Evolutionary conservation across 2,329 filamentous ascomycete species (phyloP), one percentile per base, ranked within the genome.

Genomic region (Colletotrichum sp.): DNA sequence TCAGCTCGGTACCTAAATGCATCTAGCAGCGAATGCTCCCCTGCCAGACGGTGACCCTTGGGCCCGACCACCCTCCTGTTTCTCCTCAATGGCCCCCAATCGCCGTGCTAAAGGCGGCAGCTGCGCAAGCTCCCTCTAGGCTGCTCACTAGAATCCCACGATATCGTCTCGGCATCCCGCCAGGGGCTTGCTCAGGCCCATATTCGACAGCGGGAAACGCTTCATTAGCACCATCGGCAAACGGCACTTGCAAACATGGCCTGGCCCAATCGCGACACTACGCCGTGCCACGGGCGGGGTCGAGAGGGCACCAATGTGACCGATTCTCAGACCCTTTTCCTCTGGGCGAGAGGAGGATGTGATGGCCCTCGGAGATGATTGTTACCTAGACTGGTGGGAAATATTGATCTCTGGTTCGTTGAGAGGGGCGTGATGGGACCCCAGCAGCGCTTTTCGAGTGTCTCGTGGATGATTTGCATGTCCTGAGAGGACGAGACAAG

Each of bases 1-100:
- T 73, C 24, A 59, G 44, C 73, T 75, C 73, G 70, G 70, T 59
- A 73, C 73, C 73, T 62, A 26, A 12, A 28, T 52, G 55, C 48
- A 65, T 59, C 48, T n/a, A 66, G 18, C 65, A 55, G 44, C 44
- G n/a, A 52, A 28, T 36, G 12, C 52, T 30, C 32, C 63, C 39
- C 39, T 64, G 39, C 34, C 44, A 52, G 44, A 52, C 44, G 44
- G 32, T 48, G 6, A 32, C 16, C 22, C 24, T 24, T 63, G 22
- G 30, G 44, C 62, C 59, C 73, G 57, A 73, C 70, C 72, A 71
- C 63, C 59, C 59, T 55, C 24, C 28, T 34, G 26, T 69, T 55
- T 28, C 69, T 75, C 22, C 44, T 52, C 44, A 52, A 15, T 55
- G 68, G 57, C 32, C 68, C 68, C 68, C 68, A 71, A 71, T 36